Conservation (phyloP, 495 filamentous ascomycete genomes). For the Podospora pseudocomata region DNA sequence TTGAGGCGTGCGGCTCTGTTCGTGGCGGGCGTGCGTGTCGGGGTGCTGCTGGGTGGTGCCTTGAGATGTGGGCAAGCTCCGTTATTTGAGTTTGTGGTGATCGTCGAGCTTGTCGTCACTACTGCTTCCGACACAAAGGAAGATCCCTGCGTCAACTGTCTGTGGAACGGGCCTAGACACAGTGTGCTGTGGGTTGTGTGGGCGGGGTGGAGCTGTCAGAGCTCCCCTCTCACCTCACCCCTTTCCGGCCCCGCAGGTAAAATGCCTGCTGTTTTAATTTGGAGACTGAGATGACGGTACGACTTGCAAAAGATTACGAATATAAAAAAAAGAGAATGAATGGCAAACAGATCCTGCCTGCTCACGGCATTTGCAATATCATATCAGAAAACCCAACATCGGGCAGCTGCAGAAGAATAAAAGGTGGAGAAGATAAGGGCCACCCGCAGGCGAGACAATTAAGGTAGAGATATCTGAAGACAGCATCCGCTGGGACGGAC, state of each 20-base stretch:
- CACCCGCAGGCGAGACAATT: too few species aligned
- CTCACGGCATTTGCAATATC: background rate
- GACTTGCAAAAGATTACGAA: background rate
- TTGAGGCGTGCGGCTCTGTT: background rate
- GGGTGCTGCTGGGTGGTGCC: too few species aligned
- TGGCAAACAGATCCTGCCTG: background rate
- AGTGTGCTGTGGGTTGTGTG: background rate
- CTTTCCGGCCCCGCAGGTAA: slow-evolving; percentile 2
- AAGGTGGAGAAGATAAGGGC: background rate
- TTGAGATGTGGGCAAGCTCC: background rate
- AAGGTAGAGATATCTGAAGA: too few species aligned
- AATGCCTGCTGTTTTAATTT: background rate
- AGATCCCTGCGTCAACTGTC: background rate
- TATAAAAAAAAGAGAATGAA: background rate
- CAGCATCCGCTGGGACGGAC: too few species aligned
- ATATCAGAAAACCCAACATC: background rate
- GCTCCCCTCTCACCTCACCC: background rate
- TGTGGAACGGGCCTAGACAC: slow-evolving; percentile 2
- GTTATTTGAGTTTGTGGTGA: slow-evolving; percentile 3
- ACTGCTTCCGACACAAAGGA: background rate
- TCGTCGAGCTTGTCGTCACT: slow-evolving; percentile 8
- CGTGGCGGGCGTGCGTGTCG: too few species aligned
- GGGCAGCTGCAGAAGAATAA: background rate
- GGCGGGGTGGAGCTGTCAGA: slow-evolving; percentile 4
- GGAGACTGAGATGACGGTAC: background rate